These are phyloP conservation scores for Acephala macrosclerotiorum DNA, from an alignment of 2,329 filamentous ascomycete species.

Conservation along the genomic window DNA sequence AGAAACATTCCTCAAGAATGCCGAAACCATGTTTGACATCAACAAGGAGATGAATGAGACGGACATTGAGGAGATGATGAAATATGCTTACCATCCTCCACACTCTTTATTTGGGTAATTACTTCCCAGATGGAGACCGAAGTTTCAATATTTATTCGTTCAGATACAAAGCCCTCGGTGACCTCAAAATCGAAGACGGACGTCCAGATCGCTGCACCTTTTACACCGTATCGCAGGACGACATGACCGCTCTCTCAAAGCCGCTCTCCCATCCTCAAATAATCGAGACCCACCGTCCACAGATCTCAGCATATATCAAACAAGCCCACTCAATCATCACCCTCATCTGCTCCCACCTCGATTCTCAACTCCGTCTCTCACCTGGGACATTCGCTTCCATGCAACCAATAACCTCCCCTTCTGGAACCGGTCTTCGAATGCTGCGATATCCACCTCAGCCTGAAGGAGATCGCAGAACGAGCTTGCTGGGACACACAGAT, in stretches of 20 bases:
- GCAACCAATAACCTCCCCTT: slow-evolving; percentile 1
- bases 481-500: slow-evolving; percentile 42
- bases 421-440: slow-evolving; percentile 20
- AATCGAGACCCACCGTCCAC: slow-evolving; percentile 3
- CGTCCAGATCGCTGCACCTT: slow-evolving; percentile 14
- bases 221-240: slow-evolving; percentile 18
- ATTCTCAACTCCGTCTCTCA: slow-evolving; percentile 13
- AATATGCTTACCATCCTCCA: slow-evolving; percentile 54
- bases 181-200: slow-evolving; percentile 24
- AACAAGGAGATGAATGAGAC: slow-evolving; percentile 42
- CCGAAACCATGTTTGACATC: slow-evolving; percentile 24
- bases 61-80: slow-evolving; percentile 54
- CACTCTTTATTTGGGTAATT: slow-evolving; percentile 20
- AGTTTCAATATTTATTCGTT: background rate
- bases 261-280: slow-evolving; percentile 3
- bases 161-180: background rate
- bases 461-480: slow-evolving; percentile 11
- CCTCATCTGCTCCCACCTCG: slow-evolving; percentile 18
- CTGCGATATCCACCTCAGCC: slow-evolving; percentile 18
- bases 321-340: slow-evolving; percentile 15
- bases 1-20: slow-evolving; percentile 23
- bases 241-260: slow-evolving; percentile 15
- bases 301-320: slow-evolving; percentile 4
- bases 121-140: background rate
- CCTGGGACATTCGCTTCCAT: slow-evolving; percentile 14